A percentile compares a stretch with the other conserved stretches of the same genome.
Conservation (phyloP, 148 eudicot species). For the Chenopodium berlandieri region DNA sequence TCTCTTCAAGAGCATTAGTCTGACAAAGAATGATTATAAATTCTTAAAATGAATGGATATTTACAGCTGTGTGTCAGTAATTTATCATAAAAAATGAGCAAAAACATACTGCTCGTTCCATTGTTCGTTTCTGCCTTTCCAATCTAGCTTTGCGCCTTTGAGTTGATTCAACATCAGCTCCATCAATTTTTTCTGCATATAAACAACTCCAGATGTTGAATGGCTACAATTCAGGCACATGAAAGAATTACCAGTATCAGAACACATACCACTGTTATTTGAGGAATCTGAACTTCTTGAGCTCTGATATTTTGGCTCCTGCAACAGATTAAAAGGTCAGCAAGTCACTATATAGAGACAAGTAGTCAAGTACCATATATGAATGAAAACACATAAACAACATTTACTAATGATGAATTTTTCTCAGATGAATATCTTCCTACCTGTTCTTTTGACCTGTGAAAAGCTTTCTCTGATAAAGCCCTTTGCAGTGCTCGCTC, state of each 20-base stretch:
- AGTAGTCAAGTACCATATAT: conserved; percentile 1
- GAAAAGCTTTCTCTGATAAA: conserved; percentile 58
- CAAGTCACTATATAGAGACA: conserved; percentile 1
- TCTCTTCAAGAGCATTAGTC: conserved; percentile 97
- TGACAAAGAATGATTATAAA: conserved; percentile 31
- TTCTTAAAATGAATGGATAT: background rate
- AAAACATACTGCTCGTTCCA: conserved; percentile 82
- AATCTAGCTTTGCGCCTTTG: conserved; percentile 77
- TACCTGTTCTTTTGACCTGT: conserved; percentile 39
- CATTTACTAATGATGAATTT: conserved; percentile 33
- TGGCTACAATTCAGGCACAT: background rate
- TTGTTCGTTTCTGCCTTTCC: conserved; percentile 78
- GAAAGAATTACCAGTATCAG: background rate
- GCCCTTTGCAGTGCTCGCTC: conserved; percentile 92
- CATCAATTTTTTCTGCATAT: conserved; percentile 41
- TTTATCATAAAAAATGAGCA: background rate
- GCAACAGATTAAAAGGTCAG: conserved; percentile 26
- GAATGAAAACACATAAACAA: conserved; percentile 3
- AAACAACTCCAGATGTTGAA: conserved; percentile 14
- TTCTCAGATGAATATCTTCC: conserved; percentile 37
- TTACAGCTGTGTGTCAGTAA: background rate
- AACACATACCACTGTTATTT: conserved; percentile 30
- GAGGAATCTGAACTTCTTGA: conserved; percentile 34
- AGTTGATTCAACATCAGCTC: conserved; percentile 52
- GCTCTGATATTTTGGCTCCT: conserved; percentile 53